phyloP scores from a whole-genome alignment of 31 red algal genomes.

The Asparagopsis taxiformis region DNA sequence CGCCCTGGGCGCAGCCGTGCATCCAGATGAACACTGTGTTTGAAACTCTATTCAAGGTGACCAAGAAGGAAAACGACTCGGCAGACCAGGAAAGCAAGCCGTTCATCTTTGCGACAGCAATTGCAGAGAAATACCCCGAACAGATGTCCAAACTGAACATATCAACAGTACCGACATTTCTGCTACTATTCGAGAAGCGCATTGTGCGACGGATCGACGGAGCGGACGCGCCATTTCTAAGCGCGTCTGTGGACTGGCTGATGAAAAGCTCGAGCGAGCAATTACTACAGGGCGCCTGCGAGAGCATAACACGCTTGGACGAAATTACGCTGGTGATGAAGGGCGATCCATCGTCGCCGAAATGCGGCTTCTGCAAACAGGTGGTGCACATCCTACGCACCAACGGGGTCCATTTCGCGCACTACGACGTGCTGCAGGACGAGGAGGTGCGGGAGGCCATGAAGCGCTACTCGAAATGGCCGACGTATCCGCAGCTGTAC shows the following conservation, averaged over 20 bases:
- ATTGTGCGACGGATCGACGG: conserved; percentile 19
- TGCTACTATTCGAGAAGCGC: neutral
- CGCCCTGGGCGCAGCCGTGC: conserved; percentile 58
- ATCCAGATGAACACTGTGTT: conserved; percentile 65
- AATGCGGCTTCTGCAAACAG: conserved; percentile 50
- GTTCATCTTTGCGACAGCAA: conserved; percentile 28
- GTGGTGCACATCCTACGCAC: conserved; percentile 42
- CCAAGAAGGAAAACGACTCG: conserved; percentile 29
- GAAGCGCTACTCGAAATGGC: conserved; percentile 63
- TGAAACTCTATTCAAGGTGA: conserved; percentile 26
- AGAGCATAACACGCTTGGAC: conserved; percentile 4
- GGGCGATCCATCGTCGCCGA: conserved; percentile 31
- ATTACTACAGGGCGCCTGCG: conserved; percentile 18
- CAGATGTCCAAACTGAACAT: conserved; percentile 7
- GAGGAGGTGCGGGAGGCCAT: conserved; percentile 44
- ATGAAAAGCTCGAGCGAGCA: neutral
- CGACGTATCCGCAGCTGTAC: conserved; percentile 89
- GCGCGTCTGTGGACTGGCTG: conserved; percentile 12
- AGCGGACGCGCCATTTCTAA: conserved; percentile 11
- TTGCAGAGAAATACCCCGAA: conserved; percentile 13
- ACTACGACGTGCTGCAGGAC: conserved; percentile 53
- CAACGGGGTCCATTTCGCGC: conserved; percentile 37
- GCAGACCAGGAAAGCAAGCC: conserved; percentile 32
- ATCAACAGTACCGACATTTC: conserved; percentile 23
- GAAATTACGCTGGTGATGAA: conserved; percentile 70